Percentiles rank a stretch among this genome's conserved stretches.
These are phyloP conservation scores for Ustilago loliicola DNA, from an alignment of 1,284 basidiomycete species.

Conservation along the genomic window DNA sequence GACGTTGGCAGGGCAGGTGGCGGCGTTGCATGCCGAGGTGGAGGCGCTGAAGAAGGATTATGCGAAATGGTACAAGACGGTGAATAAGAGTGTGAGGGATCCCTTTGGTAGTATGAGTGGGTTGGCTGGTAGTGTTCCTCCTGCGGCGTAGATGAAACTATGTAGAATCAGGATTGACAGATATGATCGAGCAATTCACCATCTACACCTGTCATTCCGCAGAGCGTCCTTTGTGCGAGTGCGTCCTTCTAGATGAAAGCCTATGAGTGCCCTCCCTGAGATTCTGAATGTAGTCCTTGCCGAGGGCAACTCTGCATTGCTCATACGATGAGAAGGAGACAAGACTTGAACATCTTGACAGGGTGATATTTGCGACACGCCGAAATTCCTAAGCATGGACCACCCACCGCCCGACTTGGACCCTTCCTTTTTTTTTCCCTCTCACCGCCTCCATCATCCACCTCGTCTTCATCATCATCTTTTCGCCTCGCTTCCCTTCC, in stretches of 20 bases:
- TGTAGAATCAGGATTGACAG: too few relatives aligned
- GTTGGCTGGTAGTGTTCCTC: conserved; percentile 37
- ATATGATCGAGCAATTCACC: neutral
- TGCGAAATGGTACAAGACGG: conserved; percentile 65
- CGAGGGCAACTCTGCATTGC: too few relatives aligned
- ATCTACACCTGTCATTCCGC: too few relatives aligned
- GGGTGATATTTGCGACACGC: neutral
- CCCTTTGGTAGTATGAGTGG: conserved; percentile 59
- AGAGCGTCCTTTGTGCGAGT: too few relatives aligned
- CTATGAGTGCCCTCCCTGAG: too few relatives aligned
- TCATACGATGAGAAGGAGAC: too few relatives aligned
- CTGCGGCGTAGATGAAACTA: conserved; percentile 14
- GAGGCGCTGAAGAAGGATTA: conserved; percentile 67
- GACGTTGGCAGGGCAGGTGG: conserved; percentile 66
- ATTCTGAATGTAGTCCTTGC: too few relatives aligned
- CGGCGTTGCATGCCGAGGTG: conserved; percentile 64
- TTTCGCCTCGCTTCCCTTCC: too few relatives aligned
- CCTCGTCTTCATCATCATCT: too few relatives aligned
- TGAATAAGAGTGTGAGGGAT: conserved; percentile 61
- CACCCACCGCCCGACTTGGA: neutral
- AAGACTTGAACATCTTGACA: neutral
- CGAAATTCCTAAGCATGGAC: conserved; percentile 10
- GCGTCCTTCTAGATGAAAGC: too few relatives aligned
- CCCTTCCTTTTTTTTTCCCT: conserved; percentile 5
- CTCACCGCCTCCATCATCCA: conserved; percentile 6